Evolutionary conservation across 2,329 filamentous ascomycete species (phyloP), one percentile per base, ranked within the genome.

Genomic region (Cryphonectria nitschkei): DNA sequence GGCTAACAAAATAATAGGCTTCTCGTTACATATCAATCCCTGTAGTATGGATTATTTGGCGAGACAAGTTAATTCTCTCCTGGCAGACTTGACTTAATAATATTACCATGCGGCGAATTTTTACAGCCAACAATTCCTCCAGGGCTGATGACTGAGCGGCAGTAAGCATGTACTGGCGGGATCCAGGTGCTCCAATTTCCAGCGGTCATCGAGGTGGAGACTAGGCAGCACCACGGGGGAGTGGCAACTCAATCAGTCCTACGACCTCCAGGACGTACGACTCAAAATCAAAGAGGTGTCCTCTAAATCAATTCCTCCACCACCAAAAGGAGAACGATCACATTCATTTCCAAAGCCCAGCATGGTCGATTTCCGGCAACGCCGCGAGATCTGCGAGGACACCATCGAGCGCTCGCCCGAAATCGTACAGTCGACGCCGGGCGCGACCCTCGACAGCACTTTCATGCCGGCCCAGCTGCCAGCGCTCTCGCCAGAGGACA

Each of bases 401-500:
- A 50, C 63, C 63, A 65, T 65, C 63, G 63, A 11, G 26, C 63
- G 63, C 2, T 34, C 41, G 26, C n/a, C 63, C 1, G 63, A 5
- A 2, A 52, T 65, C 41, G 63, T 19, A 4, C 63, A 52, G 63
- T 32, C 63, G 41, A 65, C 63, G 13, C 63, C 63, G 8, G 63
- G 63, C 63, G 63, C 63, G 29, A 65, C 26, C 63, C 63, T 65
- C 43, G 63, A 65, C 14, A 65, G 63, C 63, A 52, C 29, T 43
- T 65, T 65, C 63, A 50, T 65, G n/a, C 39, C 39, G 34, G n/a
- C 63, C 63, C 41, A 65, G 43, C 63, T 65, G 41, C 41, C 63
- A 26, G 41, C 63, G 39, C 63, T 65, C 16, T 29, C 39, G 29
- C 14, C 43, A 4, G 32, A 29, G n/a, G 63, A 29, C 63, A 34